Conservation (phyloP, 495 filamentous ascomycete genomes). For the Cudoniella acicularis region DNA sequence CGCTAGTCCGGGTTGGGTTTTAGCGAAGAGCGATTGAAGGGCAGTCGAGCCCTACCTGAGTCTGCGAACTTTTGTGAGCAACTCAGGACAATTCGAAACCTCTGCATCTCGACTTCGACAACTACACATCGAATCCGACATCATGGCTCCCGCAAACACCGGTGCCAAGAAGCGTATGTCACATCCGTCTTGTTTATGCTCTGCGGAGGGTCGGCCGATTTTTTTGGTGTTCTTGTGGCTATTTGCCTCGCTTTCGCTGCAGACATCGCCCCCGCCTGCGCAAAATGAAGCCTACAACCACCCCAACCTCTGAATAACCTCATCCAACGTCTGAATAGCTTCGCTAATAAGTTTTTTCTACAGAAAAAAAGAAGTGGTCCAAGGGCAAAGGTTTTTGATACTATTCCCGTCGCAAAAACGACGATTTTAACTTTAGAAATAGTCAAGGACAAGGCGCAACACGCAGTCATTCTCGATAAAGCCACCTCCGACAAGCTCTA, state of each 20-base stretch:
- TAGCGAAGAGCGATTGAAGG: not conserved
- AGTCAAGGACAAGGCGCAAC: conserved; percentile 99
- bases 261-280: not conserved
- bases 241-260: not conserved
- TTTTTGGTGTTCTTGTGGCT: not conserved
- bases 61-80: not conserved
- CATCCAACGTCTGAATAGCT: not conserved
- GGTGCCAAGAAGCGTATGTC: conserved; percentile 94
- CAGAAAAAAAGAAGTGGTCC: conserved; percentile 71
- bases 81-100: not conserved
- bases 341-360: not conserved
- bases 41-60: not conserved
- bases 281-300: not conserved
- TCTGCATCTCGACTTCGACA: not conserved
- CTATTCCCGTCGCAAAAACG: conserved; percentile 15
- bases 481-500: conserved; percentile 84
- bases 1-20: not conserved
- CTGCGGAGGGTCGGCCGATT: not conserved
- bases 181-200: not conserved
- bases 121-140: not conserved
- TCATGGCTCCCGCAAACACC: conserved; percentile 44
- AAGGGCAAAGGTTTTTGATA: conserved; percentile 87
- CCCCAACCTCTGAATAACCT: not conserved
- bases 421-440: conserved; percentile 25
- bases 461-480: conserved; percentile 80